Conservation (phyloP, 192 early-diverging fungal genomes). For the Glomus cerebriforme region DNA sequence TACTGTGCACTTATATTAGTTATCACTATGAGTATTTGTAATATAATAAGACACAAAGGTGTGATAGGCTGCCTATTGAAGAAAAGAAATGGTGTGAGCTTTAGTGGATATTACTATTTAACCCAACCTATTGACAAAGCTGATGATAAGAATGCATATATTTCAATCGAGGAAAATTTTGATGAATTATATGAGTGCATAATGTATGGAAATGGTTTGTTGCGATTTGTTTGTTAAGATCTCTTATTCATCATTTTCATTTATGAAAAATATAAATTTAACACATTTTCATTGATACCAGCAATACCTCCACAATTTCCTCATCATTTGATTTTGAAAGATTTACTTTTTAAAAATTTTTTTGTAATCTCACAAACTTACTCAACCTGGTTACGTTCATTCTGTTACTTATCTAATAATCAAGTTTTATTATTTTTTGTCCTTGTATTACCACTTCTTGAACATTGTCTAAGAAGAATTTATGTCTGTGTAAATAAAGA, state of each 20-base stretch:
- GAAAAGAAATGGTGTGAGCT: not conserved
- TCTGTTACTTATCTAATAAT: slow-evolving; percentile 13
- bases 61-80: not conserved
- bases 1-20: slow-evolving; percentile 21
- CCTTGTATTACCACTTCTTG: slow-evolving; percentile 21
- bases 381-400: slow-evolving; percentile 16
- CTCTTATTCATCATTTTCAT: not conserved
- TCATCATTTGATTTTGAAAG: not conserved
- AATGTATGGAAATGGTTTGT: slow-evolving; percentile 25
- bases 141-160: not conserved
- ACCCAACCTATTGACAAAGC: not conserved
- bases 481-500: slow-evolving; percentile 28
- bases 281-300: not conserved
- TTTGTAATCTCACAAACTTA: slow-evolving; percentile 17
- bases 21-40: slow-evolving; percentile 7
- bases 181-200: slow-evolving; percentile 11
- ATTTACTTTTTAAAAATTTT: slow-evolving; percentile 3
- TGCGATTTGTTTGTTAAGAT: no score
- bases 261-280: not conserved
- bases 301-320: not conserved
- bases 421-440: slow-evolving; percentile 20
- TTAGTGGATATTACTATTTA: not conserved
- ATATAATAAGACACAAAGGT: not conserved
- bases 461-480: slow-evolving; percentile 27
- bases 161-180: not conserved